Percentiles rank a stretch among this genome's conserved stretches.
phyloP scores from a whole-genome alignment of 2,329 filamentous ascomycete genomes.

The Mycosphaerella sp. region DNA sequence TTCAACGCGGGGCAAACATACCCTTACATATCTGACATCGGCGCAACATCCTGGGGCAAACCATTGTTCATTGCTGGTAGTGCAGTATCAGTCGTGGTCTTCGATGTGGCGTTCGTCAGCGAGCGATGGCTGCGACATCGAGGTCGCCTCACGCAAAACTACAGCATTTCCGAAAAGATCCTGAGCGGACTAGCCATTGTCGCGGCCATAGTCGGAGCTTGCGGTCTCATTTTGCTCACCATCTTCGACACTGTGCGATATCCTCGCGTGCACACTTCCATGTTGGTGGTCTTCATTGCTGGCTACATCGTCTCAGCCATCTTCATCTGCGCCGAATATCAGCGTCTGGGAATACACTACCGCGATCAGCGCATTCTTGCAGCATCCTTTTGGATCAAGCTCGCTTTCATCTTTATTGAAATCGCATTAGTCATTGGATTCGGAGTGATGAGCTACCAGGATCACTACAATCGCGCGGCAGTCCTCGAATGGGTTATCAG shows the following conservation, averaged over 20 bases:
- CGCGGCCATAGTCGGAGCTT: conserved; percentile 67
- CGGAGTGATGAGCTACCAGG: conserved; percentile 40
- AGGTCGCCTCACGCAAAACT: conserved; percentile 72
- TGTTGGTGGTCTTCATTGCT: conserved; percentile 74
- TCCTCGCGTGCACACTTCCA: conserved; percentile 62
- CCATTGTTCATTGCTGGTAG: conserved; percentile 73
- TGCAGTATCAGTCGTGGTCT: conserved; percentile 65
- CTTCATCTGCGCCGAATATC: conserved; percentile 86
- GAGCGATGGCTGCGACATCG: conserved; percentile 82
- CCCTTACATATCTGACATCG: conserved; percentile 52
- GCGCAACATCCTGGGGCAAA: conserved; percentile 55
- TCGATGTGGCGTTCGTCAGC: conserved; percentile 72
- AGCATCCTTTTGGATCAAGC: conserved; percentile 80
- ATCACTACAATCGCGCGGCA: conserved; percentile 60
- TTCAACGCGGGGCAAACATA: conserved; percentile 56
- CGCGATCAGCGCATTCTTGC: conserved; percentile 67
- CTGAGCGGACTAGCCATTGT: conserved; percentile 57
- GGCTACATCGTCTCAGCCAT: conserved; percentile 82
- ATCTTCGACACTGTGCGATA: conserved; percentile 79
- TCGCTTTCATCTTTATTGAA: conserved; percentile 76
- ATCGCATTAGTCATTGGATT: conserved; percentile 68
- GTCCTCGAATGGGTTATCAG: conserved; percentile 74
- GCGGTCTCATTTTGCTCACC: conserved; percentile 72
- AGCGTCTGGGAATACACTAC: conserved; percentile 74
- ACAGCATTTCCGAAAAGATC: conserved; percentile 55